These are phyloP conservation scores for Crithidia brevicula DNA, from an alignment of 208 protist species.

Conservation along the genomic window DNA sequence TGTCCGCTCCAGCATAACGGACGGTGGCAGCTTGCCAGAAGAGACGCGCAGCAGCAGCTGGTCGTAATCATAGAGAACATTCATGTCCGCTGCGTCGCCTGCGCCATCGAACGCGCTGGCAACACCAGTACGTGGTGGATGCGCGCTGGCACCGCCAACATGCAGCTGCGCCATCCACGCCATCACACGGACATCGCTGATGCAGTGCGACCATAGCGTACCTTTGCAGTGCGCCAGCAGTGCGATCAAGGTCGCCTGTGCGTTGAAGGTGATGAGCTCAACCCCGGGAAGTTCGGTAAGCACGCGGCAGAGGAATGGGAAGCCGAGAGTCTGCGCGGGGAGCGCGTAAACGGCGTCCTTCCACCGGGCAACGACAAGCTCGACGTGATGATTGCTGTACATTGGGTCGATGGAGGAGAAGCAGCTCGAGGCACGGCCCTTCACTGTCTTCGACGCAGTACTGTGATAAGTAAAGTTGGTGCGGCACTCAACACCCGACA, in stretches of 20 bases:
- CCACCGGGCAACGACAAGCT: constrained; percentile 71
- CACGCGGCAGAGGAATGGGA: constrained; percentile 69
- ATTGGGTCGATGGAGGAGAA: constrained; percentile 33
- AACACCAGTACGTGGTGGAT: background rate
- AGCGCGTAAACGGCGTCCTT: constrained; percentile 74
- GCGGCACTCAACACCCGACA: constrained; percentile 19
- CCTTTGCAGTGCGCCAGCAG: constrained; percentile 61
- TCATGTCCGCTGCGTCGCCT: constrained; percentile 19
- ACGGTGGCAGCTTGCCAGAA: constrained; percentile 25
- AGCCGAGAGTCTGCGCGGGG: constrained; percentile 37
- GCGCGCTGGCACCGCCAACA: background rate
- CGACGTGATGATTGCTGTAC: constrained; percentile 44
- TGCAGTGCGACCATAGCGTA: constrained; percentile 58
- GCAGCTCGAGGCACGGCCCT: constrained; percentile 25
- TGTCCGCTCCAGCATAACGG: constrained; percentile 23
- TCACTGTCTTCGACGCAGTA: constrained; percentile 23
- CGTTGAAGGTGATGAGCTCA: constrained; percentile 89
- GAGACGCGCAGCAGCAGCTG: constrained; percentile 35
- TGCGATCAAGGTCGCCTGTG: constrained; percentile 65
- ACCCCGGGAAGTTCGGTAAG: constrained; percentile 75
- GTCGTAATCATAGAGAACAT: constrained; percentile 32
- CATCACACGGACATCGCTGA: constrained; percentile 88
- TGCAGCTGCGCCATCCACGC: constrained; percentile 75
- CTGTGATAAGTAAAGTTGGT: constrained; percentile 36
- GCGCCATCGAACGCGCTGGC: background rate